Percentiles rank a stretch among this genome's conserved stretches.
phyloP scores from a whole-genome alignment of 352 stramenopile species.

The Globisporangium iwayamae region DNA sequence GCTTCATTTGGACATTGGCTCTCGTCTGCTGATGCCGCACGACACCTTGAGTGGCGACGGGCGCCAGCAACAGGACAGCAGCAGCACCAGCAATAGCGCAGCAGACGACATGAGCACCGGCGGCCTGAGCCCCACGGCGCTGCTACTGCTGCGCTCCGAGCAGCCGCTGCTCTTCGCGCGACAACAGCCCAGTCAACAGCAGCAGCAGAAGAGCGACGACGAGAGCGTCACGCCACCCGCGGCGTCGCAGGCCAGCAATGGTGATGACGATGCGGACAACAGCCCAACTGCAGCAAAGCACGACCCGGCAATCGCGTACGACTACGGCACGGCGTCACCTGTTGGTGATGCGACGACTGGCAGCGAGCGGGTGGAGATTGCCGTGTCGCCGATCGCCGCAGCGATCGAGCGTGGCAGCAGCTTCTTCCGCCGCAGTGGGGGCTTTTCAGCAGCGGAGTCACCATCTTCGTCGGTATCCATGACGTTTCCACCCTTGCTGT shows the following conservation, averaged over 20 bases:
- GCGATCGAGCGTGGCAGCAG: background rate
- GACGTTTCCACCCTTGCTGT: background rate
- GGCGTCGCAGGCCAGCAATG: background rate
- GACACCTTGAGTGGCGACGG: background rate
- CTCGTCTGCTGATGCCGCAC: background rate
- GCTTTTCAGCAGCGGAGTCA: background rate
- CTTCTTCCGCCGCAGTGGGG: background rate
- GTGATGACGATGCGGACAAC: background rate
- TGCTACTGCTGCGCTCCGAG: conserved; percentile 2
- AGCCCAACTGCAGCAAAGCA: background rate
- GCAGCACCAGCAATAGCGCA: background rate
- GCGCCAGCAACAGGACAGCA: background rate
- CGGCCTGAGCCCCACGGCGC: background rate
- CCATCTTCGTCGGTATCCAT: background rate
- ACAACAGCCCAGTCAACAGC: background rate
- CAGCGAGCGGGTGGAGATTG: background rate
- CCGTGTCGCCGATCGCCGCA: background rate
- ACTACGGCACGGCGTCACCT: background rate
- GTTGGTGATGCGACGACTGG: background rate
- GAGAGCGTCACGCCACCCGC: background rate
- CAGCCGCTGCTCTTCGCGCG: background rate
- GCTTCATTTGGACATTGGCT: background rate
- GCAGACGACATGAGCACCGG: background rate
- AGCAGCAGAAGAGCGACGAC: background rate
- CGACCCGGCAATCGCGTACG: background rate